Base-by-base conservation (phyloP, 1,139 yeast genomes). In the Hyphopichia buzzinii region DNA sequence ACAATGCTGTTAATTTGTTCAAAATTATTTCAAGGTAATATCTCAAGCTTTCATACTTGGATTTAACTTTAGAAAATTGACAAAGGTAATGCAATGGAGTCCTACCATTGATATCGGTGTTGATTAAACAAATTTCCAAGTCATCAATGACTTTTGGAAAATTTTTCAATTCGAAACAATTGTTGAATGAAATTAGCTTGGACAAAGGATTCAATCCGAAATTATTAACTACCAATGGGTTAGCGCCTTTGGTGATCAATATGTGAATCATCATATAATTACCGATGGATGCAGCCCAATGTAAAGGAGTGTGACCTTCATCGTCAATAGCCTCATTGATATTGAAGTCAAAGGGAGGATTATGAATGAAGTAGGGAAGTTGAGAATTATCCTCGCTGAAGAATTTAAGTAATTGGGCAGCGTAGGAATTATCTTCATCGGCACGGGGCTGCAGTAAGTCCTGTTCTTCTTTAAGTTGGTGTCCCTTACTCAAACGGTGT, bases 201-300 rank as follows among this genome's bases (percentile, higher is more conserved):
- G 95, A 85, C 30, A 92, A 68, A 26, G 96, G 87, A 47, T 90
- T 90, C 54, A 89, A 80, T 0, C 97, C 97, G 34, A 75, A 71
- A 40, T 74, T 67, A 54, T 89, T 92, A 15, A 84, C 81, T 10
- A 79, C 81, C 30, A 84, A 62, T 4, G 90, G 83, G 52, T 86
- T 84, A 2, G 96, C 95, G 6, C 92, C 89, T 44, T 81, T 77
- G 33, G 77, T 64, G 15, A 89, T 58, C 17, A 92, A 62, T 15
- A 87, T 64, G 46, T 83, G 86, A 35, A 89, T 79, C 56, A 90
- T 74, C 30, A 77, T 77, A 37, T 80, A 64, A 47, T 85, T 82
- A 7, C 96, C 97, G 71, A 92, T 84, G 0, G 97, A 89, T 8
- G 95, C 80, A 0, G 97, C 96, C 98, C 98, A 92, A 57, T 92